Evolutionary conservation across 352 stramenopile genomes (phyloP), one percentile per base, ranked within the genome.

Genomic region (Lagenidium sp.): DNA sequence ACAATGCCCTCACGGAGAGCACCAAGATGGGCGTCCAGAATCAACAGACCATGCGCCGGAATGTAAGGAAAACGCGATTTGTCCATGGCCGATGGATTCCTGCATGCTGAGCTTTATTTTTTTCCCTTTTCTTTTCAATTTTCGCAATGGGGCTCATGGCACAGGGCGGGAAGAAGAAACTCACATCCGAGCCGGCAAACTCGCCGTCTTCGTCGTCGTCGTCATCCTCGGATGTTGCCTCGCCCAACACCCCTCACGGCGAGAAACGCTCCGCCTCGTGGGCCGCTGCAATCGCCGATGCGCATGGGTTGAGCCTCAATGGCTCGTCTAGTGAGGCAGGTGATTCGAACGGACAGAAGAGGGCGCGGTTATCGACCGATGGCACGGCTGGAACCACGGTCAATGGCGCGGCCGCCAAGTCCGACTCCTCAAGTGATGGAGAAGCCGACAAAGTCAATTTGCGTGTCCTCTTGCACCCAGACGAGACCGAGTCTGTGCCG

Each of bases 1-100:
- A 95, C 44, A 94, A 94, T 44, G 64, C 72, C 4, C 60, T 82
- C 57, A 86, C 75, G 6, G 54, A 92, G 47, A 84, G 72, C 67
- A 72, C 71, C 5, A 80, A 80, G 37, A 71, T 72, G 23, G 82
- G 82, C 19, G 73, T 81, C 23, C 46, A 80, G 25, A 81, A 82
- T 39, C 80, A 94, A 48, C 64, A 66, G 21, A 67, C 64, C 13
- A 57, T 79, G 11, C 68, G 81, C 18, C 68, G 70, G 44, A 63
- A 84, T 25, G 67, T 78, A 51, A 37, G 60, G 37, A 7, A 20
- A 41, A 18, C 5, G 31, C 4, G n/a, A 18, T 5, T 16, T 30
- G 21, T 21, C n/a, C n/a, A 21, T 19, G 12, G 3, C 4, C 2
- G 30, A n/a, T 12, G 31, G 18, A 41, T 26, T 34, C 34, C 15